phyloP scores from a whole-genome alignment of 176 grass and related monocot genomes.

The Phoenix roebelenii region DNA sequence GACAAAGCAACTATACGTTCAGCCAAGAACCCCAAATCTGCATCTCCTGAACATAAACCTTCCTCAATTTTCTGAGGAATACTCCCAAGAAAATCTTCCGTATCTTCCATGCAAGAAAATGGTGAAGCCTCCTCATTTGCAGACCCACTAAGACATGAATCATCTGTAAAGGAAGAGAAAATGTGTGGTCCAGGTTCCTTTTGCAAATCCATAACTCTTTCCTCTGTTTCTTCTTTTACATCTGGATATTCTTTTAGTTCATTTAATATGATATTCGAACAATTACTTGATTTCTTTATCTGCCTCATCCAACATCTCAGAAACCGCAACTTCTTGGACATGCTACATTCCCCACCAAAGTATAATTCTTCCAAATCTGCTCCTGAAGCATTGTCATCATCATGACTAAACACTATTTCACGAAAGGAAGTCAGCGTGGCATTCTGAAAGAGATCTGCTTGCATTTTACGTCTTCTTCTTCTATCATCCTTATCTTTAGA shows the following conservation, averaged over 20 bases:
- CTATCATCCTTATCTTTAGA: constrained; percentile 30
- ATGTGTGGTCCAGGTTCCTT: constrained; percentile 24
- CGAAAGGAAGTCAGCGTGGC: constrained; percentile 39
- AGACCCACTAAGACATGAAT: constrained; percentile 17
- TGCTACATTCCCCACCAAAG: constrained; percentile 41
- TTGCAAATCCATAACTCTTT: constrained; percentile 27
- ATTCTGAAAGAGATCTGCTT: constrained; percentile 40
- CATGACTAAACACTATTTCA: constrained; percentile 34
- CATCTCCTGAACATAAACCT: constrained; percentile 50
- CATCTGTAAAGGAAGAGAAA: constrained; percentile 19
- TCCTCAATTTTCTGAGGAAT: constrained; percentile 82
- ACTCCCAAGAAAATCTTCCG: constrained; percentile 54
- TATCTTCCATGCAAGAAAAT: constrained; percentile 51
- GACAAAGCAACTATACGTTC: constrained; percentile 66
- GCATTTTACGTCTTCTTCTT: constrained; percentile 51
- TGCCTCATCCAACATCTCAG: constrained; percentile 94
- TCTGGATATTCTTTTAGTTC: constrained; percentile 19
- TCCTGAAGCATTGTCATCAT: constrained; percentile 29
- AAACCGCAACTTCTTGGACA: constrained; percentile 72
- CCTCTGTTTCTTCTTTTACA: constrained; percentile 42
- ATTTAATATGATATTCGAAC: constrained; percentile 12
- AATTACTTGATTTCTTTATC: constrained; percentile 33
- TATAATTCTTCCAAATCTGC: constrained; percentile 67
- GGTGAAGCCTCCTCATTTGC: constrained; percentile 13
- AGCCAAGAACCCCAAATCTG: constrained; percentile 62